These are phyloP conservation scores for Teunomyces panamensis DNA, from an alignment of 805 yeast genomes.

Conservation along the genomic window DNA sequence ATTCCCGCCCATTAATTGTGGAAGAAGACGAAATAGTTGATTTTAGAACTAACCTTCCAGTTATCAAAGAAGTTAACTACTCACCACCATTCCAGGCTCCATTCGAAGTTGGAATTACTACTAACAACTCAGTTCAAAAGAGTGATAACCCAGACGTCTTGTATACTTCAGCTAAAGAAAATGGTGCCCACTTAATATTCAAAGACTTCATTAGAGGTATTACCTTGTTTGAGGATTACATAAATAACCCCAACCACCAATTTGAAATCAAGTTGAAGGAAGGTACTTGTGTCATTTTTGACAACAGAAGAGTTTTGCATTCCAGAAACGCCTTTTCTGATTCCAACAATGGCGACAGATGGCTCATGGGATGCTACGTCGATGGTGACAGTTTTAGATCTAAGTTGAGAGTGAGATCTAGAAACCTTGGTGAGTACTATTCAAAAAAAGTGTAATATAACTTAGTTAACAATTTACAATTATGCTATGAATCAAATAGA, in stretches of 20 bases:
- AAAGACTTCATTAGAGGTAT: conserved; percentile 59
- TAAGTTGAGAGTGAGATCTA: conserved; percentile 38
- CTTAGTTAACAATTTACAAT: neutral
- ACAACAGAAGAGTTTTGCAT: conserved; percentile 69
- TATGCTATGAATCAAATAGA: conserved; percentile 3
- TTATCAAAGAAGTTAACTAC: conserved; percentile 60
- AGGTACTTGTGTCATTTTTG: conserved; percentile 63
- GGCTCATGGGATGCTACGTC: conserved; percentile 75
- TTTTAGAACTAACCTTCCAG: conserved; percentile 12
- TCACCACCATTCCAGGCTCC: conserved; percentile 87
- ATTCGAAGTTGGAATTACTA: conserved; percentile 54
- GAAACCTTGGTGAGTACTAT: conserved; percentile 2
- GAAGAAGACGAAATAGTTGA: conserved; percentile 37
- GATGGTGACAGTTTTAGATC: conserved; percentile 71
- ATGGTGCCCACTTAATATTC: conserved; percentile 40
- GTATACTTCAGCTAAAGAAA: conserved; percentile 27
- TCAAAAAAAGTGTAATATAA: conserved; percentile 2
- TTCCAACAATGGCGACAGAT: conserved; percentile 51
- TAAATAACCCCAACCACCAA: conserved; percentile 53
- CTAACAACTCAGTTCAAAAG: conserved; percentile 16
- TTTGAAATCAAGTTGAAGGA: conserved; percentile 53
- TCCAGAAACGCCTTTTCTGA: conserved; percentile 48
- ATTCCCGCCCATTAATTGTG: conserved; percentile 59
- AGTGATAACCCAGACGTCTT: conserved; percentile 4
- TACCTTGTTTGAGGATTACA: conserved; percentile 54